phyloP scores from a whole-genome alignment of 2,329 filamentous ascomycete species.

The Aspergillus sp. region DNA sequence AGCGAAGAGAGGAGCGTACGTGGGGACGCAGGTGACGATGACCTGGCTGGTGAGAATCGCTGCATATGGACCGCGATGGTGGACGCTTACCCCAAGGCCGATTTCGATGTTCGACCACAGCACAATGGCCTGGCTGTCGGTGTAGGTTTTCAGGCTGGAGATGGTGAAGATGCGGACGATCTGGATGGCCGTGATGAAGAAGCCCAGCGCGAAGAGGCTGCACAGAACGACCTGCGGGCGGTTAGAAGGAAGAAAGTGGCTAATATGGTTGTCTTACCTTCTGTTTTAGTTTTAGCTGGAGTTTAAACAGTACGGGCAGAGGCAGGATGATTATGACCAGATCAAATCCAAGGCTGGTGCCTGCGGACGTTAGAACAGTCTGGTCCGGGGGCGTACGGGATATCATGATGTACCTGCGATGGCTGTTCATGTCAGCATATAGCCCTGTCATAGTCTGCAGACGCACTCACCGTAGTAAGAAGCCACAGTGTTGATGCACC shows the following conservation, averaged over 20 bases:
- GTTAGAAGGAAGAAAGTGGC: not conserved
- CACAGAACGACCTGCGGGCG: conserved; percentile 30
- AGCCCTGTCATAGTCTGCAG: no score
- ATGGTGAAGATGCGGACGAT: conserved; percentile 45
- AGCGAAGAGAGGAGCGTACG: conserved; percentile 35
- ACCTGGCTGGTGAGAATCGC: conserved; percentile 11
- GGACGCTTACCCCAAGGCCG: conserved; percentile 29
- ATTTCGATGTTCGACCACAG: conserved; percentile 41
- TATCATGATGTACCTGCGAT: no score
- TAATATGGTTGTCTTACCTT: conserved; percentile 7
- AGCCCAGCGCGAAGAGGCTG: conserved; percentile 40
- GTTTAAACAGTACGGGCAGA: conserved; percentile 14
- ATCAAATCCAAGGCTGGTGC: conserved; percentile 16
- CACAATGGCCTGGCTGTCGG: conserved; percentile 36
- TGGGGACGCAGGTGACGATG: conserved; percentile 35
- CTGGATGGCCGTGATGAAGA: conserved; percentile 44
- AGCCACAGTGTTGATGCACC: conserved; percentile 32
- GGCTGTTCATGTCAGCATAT: no score
- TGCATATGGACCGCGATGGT: not conserved
- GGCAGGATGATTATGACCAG: conserved; percentile 16
- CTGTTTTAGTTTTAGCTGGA: conserved; percentile 10
- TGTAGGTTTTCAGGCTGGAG: conserved; percentile 34
- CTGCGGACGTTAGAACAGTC: conserved; percentile 4
- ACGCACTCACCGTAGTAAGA: conserved; percentile 40
- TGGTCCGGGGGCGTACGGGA: conserved; percentile 16